Conservation (phyloP, 2,329 filamentous ascomycete species). For the Arachnomyces sp. region DNA sequence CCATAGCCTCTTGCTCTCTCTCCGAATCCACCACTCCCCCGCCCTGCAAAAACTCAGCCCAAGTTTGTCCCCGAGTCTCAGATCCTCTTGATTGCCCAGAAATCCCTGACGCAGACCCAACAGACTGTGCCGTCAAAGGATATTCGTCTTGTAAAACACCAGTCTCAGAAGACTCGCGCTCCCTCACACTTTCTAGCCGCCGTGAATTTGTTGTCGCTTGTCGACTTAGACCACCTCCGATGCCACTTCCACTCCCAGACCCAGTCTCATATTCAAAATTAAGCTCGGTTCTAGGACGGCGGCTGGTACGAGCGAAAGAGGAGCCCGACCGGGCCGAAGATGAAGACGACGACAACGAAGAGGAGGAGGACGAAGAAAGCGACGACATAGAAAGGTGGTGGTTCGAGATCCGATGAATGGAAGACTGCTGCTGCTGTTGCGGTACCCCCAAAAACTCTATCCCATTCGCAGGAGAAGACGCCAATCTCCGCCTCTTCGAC, state of each 20-base stretch:
- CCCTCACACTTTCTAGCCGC: too few relatives aligned
- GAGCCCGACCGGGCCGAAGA: slow-evolving; percentile 13
- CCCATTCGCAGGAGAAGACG: slow-evolving; percentile 19
- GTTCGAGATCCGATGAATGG: too few relatives aligned
- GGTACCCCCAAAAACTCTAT: slow-evolving; percentile 3
- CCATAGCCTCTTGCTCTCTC: background rate
- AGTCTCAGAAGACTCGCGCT: too few relatives aligned
- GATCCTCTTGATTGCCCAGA: too few relatives aligned
- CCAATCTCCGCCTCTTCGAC: slow-evolving; percentile 27
- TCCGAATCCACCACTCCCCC: background rate
- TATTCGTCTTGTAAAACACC: too few relatives aligned
- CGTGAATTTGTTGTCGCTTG: too few relatives aligned
- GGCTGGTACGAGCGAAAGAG: background rate
- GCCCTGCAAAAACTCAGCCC: slow-evolving; percentile 4
- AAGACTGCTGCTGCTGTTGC: background rate
- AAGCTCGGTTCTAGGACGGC: too few relatives aligned
- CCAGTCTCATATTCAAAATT: too few relatives aligned
- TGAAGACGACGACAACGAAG: slow-evolving; percentile 10
- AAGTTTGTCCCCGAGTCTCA: background rate
- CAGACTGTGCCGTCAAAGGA: too few relatives aligned
- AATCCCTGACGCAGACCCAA: too few relatives aligned
- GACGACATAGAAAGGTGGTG: slow-evolving; percentile 2
- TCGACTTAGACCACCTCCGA: too few relatives aligned
- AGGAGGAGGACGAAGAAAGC: slow-evolving; percentile 1
- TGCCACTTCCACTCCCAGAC: too few relatives aligned